Conservation (phyloP, 805 yeast genomes). For the Saccharomycopsis sp. region DNA sequence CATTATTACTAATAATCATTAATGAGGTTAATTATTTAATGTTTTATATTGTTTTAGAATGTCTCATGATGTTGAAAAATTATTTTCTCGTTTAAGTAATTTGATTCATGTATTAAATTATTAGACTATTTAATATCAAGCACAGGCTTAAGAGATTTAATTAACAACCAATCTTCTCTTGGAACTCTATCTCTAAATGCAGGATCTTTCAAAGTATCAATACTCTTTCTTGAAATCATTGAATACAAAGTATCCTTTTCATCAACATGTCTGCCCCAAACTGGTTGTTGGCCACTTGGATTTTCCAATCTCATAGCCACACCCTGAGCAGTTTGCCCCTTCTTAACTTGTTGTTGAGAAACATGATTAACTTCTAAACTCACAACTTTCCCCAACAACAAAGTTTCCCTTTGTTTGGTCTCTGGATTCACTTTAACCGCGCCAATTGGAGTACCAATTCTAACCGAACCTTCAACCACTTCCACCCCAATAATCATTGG, state of each 20-base stretch:
- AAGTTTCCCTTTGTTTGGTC: slow-evolving; percentile 64
- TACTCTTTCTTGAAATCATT: slow-evolving; percentile 80
- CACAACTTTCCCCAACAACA: slow-evolving; percentile 75
- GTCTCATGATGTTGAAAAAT: no score
- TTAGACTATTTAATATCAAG: slow-evolving; percentile 70
- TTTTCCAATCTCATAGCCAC: slow-evolving; percentile 97
- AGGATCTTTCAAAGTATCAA: slow-evolving; percentile 96
- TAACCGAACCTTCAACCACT: slow-evolving; percentile 82
- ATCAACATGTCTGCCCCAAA: slow-evolving; percentile 99
- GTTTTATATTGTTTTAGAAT: no score
- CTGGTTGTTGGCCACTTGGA: slow-evolving; percentile 87
- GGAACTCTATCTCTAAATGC: slow-evolving; percentile 94
- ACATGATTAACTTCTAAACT: slow-evolving; percentile 97
- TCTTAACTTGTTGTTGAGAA: slow-evolving; percentile 69
- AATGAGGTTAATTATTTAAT: no score
- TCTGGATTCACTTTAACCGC: slow-evolving; percentile 85
- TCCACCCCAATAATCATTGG: slow-evolving; percentile 99
- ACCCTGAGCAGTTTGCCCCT: slow-evolving; percentile 96
- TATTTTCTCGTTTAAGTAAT: background rate
- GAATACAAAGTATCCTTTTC: slow-evolving; percentile 89
- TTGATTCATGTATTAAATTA: no score
- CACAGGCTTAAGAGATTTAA: slow-evolving; percentile 80
- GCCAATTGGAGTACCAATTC: slow-evolving; percentile 92
- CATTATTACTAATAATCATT: no score
- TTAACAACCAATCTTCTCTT: slow-evolving; percentile 91